Percentiles rank a stretch among this genome's conserved stretches.
These are phyloP conservation scores for Curvularia spicifera DNA, from an alignment of 2,329 filamentous ascomycete genomes.

Conservation along the genomic window DNA sequence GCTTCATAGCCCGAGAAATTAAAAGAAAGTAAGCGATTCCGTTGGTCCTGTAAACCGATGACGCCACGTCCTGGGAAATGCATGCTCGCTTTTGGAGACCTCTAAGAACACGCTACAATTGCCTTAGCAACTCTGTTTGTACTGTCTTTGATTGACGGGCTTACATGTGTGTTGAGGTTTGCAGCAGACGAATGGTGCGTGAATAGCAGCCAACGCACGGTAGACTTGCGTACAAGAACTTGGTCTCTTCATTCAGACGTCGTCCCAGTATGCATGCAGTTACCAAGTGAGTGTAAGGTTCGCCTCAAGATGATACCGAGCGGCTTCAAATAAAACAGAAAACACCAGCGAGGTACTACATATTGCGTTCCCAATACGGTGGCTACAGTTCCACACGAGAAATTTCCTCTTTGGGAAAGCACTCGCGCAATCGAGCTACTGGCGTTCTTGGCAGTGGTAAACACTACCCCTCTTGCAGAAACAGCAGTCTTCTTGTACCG, in stretches of 20 bases:
- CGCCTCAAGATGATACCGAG: background rate
- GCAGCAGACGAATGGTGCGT: background rate
- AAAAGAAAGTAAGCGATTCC: background rate
- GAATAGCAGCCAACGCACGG: background rate
- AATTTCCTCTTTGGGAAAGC: background rate
- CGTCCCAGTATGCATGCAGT: no score
- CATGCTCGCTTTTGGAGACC: background rate
- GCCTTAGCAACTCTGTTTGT: background rate
- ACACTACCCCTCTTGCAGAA: conserved; percentile 1
- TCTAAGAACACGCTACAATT: background rate
- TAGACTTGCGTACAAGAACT: background rate
- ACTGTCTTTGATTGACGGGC: background rate
- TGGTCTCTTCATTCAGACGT: background rate
- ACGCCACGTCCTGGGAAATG: background rate
- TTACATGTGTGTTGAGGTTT: background rate
- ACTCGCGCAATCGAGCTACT: background rate
- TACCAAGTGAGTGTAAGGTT: background rate
- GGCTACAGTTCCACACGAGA: background rate
- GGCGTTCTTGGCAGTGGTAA: conserved; percentile 10
- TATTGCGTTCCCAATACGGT: background rate
- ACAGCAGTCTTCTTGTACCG: background rate
- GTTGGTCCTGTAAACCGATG: no score
- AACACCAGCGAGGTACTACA: background rate
- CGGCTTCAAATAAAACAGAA: background rate
- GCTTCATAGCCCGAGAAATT: background rate